Evolutionary conservation across 768 basidiomycete species (phyloP), one percentile per base, ranked within the genome.

Genomic region (Boletales sp.): DNA sequence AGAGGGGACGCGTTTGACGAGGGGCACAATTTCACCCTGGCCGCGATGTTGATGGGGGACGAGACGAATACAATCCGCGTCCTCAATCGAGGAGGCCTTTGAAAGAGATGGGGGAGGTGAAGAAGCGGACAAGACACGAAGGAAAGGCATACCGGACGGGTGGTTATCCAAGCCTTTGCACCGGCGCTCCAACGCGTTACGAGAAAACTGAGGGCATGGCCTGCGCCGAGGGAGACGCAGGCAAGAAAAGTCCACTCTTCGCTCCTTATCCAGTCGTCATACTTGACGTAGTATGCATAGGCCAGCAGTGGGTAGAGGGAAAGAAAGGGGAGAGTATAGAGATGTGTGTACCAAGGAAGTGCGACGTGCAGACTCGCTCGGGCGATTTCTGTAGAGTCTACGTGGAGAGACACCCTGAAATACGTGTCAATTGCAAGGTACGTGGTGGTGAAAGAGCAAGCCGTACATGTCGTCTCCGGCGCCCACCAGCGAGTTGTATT

Each of bases 231-330:
- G 4, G 83, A 71, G 13, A 94, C 86, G 57, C 88, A 93, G 34
- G 88, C 90, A 18, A 98, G 80, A 65, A 98, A 99, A 0, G 96
- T 95, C 94, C 94, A 98, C 67, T 98, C 95, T 70, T 95, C 93
- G 50, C 89, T 90, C 62, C 85, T 79, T 48, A 97, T 73, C 88
- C 90, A 96, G 54, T 84, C 73, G 60, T 95, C 90, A 68, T 97
- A 96, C 68, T 80, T 86, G 70, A 93, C 68, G 60, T 86, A 90
- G 75, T 97, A 98, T 18, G 94, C 87, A 67, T 95, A 96, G 21
- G 87, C 89, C 30, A 90, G 78, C 30, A 93, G 65, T 0, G 90
- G 90, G 55, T 92, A 93, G 43, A 92, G 72, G 1, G 78, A 80
- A n/a, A 92, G 75, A 60, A 90, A 90, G 0, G 90, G 90, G 15